Conservation (phyloP, 768 basidiomycete genomes). For the Collybia sordida region DNA sequence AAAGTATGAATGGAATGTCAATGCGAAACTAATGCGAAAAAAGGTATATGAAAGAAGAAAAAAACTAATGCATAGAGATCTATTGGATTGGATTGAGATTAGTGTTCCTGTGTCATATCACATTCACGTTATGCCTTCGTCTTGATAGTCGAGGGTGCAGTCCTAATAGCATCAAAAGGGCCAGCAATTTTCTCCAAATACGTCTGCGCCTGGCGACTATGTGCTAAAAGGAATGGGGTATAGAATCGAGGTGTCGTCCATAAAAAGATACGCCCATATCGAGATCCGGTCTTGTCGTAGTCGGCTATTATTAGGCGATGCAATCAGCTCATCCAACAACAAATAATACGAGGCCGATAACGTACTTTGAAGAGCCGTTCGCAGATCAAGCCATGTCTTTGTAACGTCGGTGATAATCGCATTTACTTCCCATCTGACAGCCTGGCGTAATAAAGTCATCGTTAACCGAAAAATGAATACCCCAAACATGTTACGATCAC, state of each 20-base stretch:
- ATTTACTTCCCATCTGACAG: slow-evolving; percentile 75
- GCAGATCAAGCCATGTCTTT: slow-evolving; percentile 63
- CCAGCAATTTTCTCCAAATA: slow-evolving; percentile 53
- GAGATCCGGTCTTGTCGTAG: slow-evolving; percentile 62
- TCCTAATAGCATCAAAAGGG: slow-evolving; percentile 40
- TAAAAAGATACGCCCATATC: slow-evolving; percentile 67
- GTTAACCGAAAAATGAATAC: background rate
- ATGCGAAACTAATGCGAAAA: too few species aligned
- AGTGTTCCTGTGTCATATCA: slow-evolving; percentile 2
- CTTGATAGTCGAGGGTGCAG: slow-evolving; percentile 6
- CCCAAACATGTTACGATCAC: slow-evolving; percentile 16
- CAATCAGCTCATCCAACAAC: background rate
- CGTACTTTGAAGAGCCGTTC: slow-evolving; percentile 57
- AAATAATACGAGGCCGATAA: slow-evolving; percentile 9
- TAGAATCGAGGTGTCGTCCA: slow-evolving; percentile 71
- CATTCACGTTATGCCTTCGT: slow-evolving; percentile 2
- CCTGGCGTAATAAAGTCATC: slow-evolving; percentile 41
- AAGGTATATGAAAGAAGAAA: background rate
- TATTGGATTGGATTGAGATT: background rate
- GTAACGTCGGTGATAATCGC: slow-evolving; percentile 81
- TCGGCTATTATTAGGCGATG: slow-evolving; percentile 42
- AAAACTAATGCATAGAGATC: background rate
- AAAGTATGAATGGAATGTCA: background rate
- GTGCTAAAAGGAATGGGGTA: slow-evolving; percentile 40
- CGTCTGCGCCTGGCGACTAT: slow-evolving; percentile 23